Evolutionary conservation across 2,329 filamentous ascomycete genomes (phyloP), one percentile per base, ranked within the genome.

Genomic region (Exserohilum turcica): DNA sequence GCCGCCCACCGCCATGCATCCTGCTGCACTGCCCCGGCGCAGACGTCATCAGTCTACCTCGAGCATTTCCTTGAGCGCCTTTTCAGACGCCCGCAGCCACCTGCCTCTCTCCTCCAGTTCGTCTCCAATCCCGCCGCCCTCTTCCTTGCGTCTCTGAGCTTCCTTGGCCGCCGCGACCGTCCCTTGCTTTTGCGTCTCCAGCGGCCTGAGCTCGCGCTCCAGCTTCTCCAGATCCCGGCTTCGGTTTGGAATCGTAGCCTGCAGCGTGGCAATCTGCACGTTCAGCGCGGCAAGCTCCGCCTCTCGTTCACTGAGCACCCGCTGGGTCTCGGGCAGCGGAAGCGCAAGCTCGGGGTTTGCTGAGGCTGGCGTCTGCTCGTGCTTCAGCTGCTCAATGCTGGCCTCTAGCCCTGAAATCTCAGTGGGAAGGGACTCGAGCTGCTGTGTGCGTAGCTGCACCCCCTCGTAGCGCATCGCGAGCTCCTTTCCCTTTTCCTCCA

Each of bases 71-170:
- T 77, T 84, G 71, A 92, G 71, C 12, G 76, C 82, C 7, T 78
- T 76, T 67, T 91, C 88, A n/a, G 84, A 85, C 15, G 86, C 86
- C 60, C 84, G 83, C 75, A 86, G 86, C 90, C 90, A 93, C 60
- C 89, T 79, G 5, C 87, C 90, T 63, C 86, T 82, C 73, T 90
- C 87, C 71, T 92, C 90, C 28, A 92, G 72, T 65, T 92, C 88
- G 64, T 91, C 89, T 13, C 84, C 84, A 36, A 86, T 83, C 5
- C 86, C 87, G 6, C 86, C 76, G 7, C 85, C 68, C 70, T 81
- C 72, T 65, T 91, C 88, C 70, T 86, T 88, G 64, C 87, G 81
- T 66, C 85, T 79, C 71, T 81, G 83, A 10, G 89, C 89, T 65
- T 92, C 89, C 61, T 80, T 83, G n/a, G 89, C 89, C 13, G 88